These are phyloP conservation scores for Blastobotrys robertii DNA, from an alignment of 805 yeast species.

Conservation along the genomic window DNA sequence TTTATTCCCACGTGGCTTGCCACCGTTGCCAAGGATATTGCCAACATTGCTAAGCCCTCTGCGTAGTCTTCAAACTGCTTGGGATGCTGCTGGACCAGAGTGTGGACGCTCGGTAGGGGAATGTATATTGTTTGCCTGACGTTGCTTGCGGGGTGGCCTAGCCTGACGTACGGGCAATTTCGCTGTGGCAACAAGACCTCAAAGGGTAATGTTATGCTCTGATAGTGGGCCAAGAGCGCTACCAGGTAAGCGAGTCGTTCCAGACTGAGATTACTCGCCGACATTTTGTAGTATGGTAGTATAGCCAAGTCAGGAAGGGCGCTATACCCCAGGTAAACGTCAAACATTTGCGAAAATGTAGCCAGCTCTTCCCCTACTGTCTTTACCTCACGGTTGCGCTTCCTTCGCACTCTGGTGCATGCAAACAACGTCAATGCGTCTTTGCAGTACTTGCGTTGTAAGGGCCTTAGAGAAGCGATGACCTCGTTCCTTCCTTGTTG, in stretches of 20 bases:
- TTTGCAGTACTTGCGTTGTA: no score
- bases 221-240: slow-evolving; percentile 24
- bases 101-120: slow-evolving; percentile 13
- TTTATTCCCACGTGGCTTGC: slow-evolving; percentile 22
- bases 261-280: slow-evolving; percentile 23
- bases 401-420: no score
- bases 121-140: no score
- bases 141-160: slow-evolving; percentile 13
- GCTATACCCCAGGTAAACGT: slow-evolving; percentile 24
- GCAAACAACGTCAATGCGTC: no score
- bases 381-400: background rate
- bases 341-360: slow-evolving; percentile 6
- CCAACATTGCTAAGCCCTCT: slow-evolving; percentile 26
- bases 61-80: slow-evolving; percentile 23
- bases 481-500: no score
- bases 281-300: slow-evolving; percentile 22
- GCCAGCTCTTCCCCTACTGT: background rate
- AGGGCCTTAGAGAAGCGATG: no score
- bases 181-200: slow-evolving; percentile 22
- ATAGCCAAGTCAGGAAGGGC: slow-evolving; percentile 24
- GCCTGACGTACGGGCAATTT: slow-evolving; percentile 16
- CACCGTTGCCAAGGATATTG: slow-evolving; percentile 20
- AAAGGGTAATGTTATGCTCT: slow-evolving; percentile 25
- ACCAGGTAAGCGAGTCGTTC: slow-evolving; percentile 26
- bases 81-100: slow-evolving; percentile 22